Conservation (phyloP, 768 basidiomycete species). For the Pisolithus marmoratus region DNA sequence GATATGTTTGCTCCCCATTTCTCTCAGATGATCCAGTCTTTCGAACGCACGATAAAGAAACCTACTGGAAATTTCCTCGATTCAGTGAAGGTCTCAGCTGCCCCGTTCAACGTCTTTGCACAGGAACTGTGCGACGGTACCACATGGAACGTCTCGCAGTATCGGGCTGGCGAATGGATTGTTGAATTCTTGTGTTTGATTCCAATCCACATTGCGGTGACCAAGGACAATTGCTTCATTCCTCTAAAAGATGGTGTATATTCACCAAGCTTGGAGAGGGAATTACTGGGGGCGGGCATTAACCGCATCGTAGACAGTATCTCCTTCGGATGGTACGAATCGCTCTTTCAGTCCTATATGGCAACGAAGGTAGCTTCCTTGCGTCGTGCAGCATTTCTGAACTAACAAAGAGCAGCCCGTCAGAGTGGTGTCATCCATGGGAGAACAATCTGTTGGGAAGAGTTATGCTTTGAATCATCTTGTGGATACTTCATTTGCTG, state of each 20-base stretch:
- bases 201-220: conserved; percentile 52
- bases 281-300: conserved; percentile 49
- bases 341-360: conserved; percentile 53
- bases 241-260: conserved; percentile 49
- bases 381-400: not conserved
- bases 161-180: conserved; percentile 53
- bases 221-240: conserved; percentile 49
- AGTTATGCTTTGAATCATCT: conserved; percentile 49
- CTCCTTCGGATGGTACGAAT: conserved; percentile 54
- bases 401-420: conserved; percentile 37
- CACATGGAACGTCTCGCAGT: conserved; percentile 31
- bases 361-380: conserved; percentile 35
- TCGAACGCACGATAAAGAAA: conserved; percentile 47
- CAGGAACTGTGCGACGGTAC: conserved; percentile 7
- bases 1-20: conserved; percentile 39
- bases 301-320: conserved; percentile 43
- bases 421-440: conserved; percentile 57
- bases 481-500: conserved; percentile 52
- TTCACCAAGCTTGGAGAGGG: conserved; percentile 40
- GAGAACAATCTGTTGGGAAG: conserved; percentile 55
- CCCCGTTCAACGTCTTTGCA: conserved; percentile 25
- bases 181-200: conserved; percentile 51
- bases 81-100: conserved; percentile 30
- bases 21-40: conserved; percentile 36
- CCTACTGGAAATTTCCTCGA: conserved; percentile 43